A percentile compares a stretch with the other conserved stretches of the same genome.
Conservation (phyloP, 2,329 filamentous ascomycete species). For the Fusarium xylarioides region DNA sequence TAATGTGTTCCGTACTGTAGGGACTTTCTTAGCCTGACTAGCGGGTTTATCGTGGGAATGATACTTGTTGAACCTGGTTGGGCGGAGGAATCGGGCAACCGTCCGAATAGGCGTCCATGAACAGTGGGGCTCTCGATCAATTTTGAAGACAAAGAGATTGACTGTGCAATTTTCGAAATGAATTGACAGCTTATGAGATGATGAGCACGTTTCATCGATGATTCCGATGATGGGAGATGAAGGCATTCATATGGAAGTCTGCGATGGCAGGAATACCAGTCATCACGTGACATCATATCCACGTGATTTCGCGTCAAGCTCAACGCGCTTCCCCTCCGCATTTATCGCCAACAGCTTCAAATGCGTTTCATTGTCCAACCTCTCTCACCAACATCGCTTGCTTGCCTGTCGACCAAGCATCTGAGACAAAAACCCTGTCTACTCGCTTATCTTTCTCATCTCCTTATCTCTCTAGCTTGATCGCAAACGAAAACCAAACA, state of each 20-base stretch:
- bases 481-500: constrained; percentile 19
- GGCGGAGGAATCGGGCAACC: constrained; percentile 14
- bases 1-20: background rate
- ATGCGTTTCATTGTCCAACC: background rate
- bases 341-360: constrained; percentile 22
- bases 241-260: background rate
- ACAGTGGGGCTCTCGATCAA: background rate
- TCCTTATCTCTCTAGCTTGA: background rate
- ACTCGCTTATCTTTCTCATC: background rate
- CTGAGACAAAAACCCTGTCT: background rate
- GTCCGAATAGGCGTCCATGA: background rate
- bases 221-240: background rate
- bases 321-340: constrained; percentile 29
- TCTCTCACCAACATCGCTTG: background rate
- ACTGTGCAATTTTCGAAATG: background rate
- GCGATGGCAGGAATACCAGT: accelerated
- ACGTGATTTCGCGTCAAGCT: constrained; percentile 36
- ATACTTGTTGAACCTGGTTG: background rate
- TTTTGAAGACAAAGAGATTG: background rate
- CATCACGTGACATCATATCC: background rate
- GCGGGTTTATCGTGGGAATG: constrained; percentile 31
- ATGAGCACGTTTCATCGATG: accelerated
- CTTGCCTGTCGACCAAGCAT: background rate
- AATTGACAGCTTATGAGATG: background rate
- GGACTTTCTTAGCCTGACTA: constrained; percentile 15